These are phyloP conservation scores for Arthrobotrys sphaeroides DNA, from an alignment of 2,329 filamentous ascomycete species.

Conservation along the genomic window DNA sequence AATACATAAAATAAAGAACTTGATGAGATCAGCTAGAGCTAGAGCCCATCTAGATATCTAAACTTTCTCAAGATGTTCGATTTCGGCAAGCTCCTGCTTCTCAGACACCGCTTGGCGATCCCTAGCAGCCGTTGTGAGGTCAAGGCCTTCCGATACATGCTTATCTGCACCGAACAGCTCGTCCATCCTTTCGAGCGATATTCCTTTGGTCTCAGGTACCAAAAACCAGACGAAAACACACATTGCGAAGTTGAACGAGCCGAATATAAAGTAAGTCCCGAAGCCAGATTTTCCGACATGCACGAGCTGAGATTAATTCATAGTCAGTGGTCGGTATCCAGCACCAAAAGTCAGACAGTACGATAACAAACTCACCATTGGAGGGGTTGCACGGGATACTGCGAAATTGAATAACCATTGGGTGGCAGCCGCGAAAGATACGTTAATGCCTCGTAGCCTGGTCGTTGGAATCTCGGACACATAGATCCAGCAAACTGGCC, in stretches of 20 bases:
- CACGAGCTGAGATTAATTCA: constrained; percentile 57
- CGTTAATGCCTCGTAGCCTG: constrained; percentile 72
- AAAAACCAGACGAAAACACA: constrained; percentile 66
- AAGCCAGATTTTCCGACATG: constrained; percentile 63
- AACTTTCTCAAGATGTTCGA: constrained; percentile 29
- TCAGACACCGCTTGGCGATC: constrained; percentile 13
- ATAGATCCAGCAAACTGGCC: constrained; percentile 77
- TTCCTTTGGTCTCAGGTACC: constrained; percentile 74
- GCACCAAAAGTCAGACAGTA: neutral
- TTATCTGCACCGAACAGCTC: constrained; percentile 58
- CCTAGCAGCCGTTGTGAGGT: constrained; percentile 28
- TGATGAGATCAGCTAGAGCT: too few relatives aligned
- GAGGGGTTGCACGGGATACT: constrained; percentile 73
- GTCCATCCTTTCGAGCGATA: constrained; percentile 61
- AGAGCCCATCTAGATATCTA: neutral
- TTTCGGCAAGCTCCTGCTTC: constrained; percentile 28
- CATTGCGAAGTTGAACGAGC: constrained; percentile 73
- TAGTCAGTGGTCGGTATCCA: neutral
- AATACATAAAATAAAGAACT: too few relatives aligned
- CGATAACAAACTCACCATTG: constrained; percentile 73
- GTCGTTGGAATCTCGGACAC: constrained; percentile 76
- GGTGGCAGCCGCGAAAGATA: constrained; percentile 73
- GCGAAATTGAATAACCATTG: constrained; percentile 81
- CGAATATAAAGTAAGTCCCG: constrained; percentile 76
- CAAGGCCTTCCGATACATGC: constrained; percentile 5